Percentiles rank a stretch among this genome's conserved stretches.
phyloP scores from a whole-genome alignment of 2,329 filamentous ascomycete species.

The Apiospora arundinis region DNA sequence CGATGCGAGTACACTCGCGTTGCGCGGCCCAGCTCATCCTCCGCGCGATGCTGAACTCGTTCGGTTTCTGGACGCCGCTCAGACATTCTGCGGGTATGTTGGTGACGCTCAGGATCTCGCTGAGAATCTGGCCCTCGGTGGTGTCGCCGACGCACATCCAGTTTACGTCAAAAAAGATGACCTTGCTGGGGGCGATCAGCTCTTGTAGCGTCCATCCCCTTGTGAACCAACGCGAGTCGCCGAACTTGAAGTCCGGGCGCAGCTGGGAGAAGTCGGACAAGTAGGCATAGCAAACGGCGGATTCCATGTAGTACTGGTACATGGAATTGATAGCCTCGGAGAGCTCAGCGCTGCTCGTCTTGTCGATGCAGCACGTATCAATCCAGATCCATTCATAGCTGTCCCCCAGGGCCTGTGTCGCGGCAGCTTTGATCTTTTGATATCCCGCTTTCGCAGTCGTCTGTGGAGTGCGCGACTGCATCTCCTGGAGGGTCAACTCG shows the following conservation, averaged over 20 bases:
- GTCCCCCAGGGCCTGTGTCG: background rate
- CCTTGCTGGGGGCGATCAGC: conserved; percentile 19
- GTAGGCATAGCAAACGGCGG: conserved; percentile 6
- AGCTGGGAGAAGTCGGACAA: conserved; percentile 9
- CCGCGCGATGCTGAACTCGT: conserved; percentile 16
- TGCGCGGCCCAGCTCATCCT: conserved; percentile 36
- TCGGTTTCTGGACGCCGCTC: background rate
- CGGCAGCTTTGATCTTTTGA: background rate
- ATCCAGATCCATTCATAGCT: conserved; percentile 2
- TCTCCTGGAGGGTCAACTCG: conserved; percentile 8
- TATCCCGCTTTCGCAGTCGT: conserved; percentile 9
- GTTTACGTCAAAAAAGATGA: conserved; percentile 18
- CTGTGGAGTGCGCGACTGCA: background rate
- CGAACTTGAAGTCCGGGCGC: conserved; percentile 11
- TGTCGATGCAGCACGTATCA: conserved; percentile 14
- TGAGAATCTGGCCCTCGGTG: background rate
- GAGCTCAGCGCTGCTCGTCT: conserved; percentile 16
- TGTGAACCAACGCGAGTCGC: background rate
- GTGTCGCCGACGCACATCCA: conserved; percentile 17
- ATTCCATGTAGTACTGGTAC: background rate
- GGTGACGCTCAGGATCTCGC: background rate
- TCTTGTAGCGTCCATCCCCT: conserved; percentile 17
- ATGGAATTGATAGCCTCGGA: conserved; percentile 15
- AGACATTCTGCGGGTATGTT: conserved; percentile 12
- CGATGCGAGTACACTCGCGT: conserved; percentile 33